phyloP scores from a whole-genome alignment of 2,329 filamentous ascomycete genomes.

The Sarocladium strictum region DNA sequence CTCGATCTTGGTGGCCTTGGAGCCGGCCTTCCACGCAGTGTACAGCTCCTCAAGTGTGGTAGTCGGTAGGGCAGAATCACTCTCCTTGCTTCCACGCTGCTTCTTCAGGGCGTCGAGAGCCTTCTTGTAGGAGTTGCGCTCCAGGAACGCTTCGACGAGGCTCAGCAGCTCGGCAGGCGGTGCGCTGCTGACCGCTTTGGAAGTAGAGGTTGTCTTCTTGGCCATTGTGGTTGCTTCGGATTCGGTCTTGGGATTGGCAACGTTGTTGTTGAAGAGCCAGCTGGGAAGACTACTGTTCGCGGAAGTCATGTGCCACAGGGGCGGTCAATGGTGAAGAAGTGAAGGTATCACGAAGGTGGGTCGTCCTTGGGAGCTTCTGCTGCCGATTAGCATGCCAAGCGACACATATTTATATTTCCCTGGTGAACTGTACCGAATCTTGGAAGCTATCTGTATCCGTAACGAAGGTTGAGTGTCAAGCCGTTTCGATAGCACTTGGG shows the following conservation, averaged over 20 bases:
- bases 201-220: conserved; percentile 23
- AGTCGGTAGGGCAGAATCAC: conserved; percentile 18
- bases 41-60: conserved; percentile 45
- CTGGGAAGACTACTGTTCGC: conserved; percentile 26
- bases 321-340: neutral
- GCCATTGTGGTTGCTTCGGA: conserved; percentile 25
- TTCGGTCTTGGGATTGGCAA: conserved; percentile 16
- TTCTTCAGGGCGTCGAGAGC: conserved; percentile 58
- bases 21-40: conserved; percentile 40
- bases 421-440: too few species aligned
- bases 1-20: conserved; percentile 15
- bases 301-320: conserved; percentile 26
- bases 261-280: conserved; percentile 40
- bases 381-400: neutral
- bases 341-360: neutral
- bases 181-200: conserved; percentile 16
- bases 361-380: neutral
- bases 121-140: conserved; percentile 56
- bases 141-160: conserved; percentile 61
- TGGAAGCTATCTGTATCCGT: too few species aligned
- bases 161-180: conserved; percentile 59
- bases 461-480: neutral
- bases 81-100: conserved; percentile 46
- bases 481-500: neutral
- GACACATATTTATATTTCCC: too few species aligned